Conservation (phyloP, 2,329 filamentous ascomycete genomes). For the Atkinsonella texensis region DNA sequence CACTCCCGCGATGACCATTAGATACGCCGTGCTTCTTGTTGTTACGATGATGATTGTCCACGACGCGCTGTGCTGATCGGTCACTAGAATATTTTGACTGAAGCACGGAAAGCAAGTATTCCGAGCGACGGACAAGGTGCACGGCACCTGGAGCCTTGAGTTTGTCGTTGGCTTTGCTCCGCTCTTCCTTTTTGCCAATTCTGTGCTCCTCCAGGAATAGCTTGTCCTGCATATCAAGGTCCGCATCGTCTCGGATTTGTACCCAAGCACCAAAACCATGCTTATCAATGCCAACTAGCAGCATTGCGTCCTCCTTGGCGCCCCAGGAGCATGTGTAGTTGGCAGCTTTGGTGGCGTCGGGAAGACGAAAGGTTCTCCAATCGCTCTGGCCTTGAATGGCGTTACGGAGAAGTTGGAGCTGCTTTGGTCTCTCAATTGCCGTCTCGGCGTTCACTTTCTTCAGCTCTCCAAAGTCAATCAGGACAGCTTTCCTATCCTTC, state of each 20-base stretch:
- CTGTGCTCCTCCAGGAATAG: slow-evolving; percentile 95
- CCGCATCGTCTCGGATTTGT: slow-evolving; percentile 81
- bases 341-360: slow-evolving; percentile 84
- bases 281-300: slow-evolving; percentile 81
- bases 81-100: slow-evolving; percentile 75
- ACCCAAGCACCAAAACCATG: slow-evolving; percentile 96
- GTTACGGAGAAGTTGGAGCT: slow-evolving; percentile 73
- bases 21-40: slow-evolving; percentile 61
- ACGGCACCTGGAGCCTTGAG: slow-evolving; percentile 94
- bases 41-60: slow-evolving; percentile 90
- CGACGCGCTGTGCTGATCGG: slow-evolving; percentile 59
- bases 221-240: slow-evolving; percentile 77
- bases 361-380: slow-evolving; percentile 69
- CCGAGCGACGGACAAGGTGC: slow-evolving; percentile 85
- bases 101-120: slow-evolving; percentile 90
- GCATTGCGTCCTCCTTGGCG: slow-evolving; percentile 89
- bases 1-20: slow-evolving; percentile 50
- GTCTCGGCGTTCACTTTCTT: slow-evolving; percentile 96
- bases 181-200: slow-evolving; percentile 95
- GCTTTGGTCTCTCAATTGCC: slow-evolving; percentile 78
- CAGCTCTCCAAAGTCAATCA: slow-evolving; percentile 88
- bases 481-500: slow-evolving; percentile 93
- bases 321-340: slow-evolving; percentile 91
- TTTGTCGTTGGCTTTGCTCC: slow-evolving; percentile 62
- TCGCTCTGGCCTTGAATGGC: slow-evolving; percentile 57